Conservation (phyloP, 177 flowering plant genomes). For the Vitis hybrid region DNA sequence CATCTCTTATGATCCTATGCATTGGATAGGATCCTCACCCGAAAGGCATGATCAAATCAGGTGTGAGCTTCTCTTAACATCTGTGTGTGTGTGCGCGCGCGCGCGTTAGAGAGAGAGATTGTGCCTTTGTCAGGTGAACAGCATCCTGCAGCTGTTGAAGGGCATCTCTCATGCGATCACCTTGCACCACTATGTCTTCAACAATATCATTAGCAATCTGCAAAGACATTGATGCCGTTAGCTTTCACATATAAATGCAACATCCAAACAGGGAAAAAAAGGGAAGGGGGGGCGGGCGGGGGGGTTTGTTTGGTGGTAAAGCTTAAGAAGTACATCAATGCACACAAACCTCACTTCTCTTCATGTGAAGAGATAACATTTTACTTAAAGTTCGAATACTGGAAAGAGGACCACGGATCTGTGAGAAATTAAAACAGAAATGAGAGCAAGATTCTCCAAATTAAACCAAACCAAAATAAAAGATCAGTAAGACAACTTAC, state of each 20-base stretch:
- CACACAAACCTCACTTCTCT: slow-evolving; percentile 72
- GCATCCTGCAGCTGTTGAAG: slow-evolving; percentile 95
- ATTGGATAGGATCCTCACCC: too few relatives aligned
- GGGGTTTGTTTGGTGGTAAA: not conserved
- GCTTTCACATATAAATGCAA: not conserved
- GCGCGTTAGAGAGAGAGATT: slow-evolving; percentile 6
- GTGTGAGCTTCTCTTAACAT: not conserved
- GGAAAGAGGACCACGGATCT: slow-evolving; percentile 93
- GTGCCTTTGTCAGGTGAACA: slow-evolving; percentile 81
- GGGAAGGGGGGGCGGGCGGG: too few relatives aligned
- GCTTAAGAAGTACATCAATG: not conserved
- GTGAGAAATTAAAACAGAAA: slow-evolving; percentile 16
- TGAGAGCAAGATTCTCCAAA: slow-evolving; percentile 5
- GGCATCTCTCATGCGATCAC: slow-evolving; percentile 70
- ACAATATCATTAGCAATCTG: slow-evolving; percentile 81
- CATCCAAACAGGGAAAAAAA: not conserved
- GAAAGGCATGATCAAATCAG: too few relatives aligned
- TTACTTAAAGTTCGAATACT: slow-evolving; percentile 78
- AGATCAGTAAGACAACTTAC: slow-evolving; percentile 38
- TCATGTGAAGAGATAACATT: slow-evolving; percentile 68
- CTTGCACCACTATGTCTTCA: slow-evolving; percentile 82
- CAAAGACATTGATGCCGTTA: slow-evolving; percentile 9
- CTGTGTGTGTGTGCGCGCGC: not conserved
- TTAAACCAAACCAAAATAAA: not conserved
- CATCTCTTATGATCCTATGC: too few relatives aligned